Percentiles rank a stretch among this genome's conserved stretches.
These are phyloP conservation scores for Rhizopogon vulgaris DNA, from an alignment of 768 basidiomycete species.

Conservation along the genomic window DNA sequence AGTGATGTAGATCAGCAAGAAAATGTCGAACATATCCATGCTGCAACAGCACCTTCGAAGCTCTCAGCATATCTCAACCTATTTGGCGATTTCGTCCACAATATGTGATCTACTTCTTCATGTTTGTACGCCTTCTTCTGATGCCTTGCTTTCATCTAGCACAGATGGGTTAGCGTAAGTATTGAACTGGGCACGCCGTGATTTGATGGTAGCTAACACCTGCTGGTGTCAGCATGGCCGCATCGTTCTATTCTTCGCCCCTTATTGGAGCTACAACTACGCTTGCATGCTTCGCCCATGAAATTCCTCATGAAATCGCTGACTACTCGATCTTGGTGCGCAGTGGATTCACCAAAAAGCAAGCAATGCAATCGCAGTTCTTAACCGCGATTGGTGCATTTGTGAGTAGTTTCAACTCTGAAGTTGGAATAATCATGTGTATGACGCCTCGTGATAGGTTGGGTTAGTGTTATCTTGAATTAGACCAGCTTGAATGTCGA, in stretches of 20 bases:
- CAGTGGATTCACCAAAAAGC: conserved; percentile 83
- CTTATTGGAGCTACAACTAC: conserved; percentile 91
- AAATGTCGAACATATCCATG: conserved; percentile 16
- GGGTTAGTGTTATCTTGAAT: conserved; percentile 19
- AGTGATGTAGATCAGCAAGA: conserved; percentile 15
- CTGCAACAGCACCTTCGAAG: conserved; percentile 58
- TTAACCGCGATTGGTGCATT: conserved; percentile 89
- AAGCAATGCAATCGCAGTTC: conserved; percentile 93
- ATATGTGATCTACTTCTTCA: conserved; percentile 51
- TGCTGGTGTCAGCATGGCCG: conserved; percentile 63
- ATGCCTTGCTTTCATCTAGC: conserved; percentile 30
- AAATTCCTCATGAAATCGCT: conserved; percentile 96
- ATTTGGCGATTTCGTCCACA: conserved; percentile 91
- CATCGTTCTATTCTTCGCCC: conserved; percentile 95
- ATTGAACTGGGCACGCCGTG: background rate
- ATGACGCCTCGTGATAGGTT: conserved; percentile 24
- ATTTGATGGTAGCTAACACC: background rate
- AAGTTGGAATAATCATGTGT: conserved; percentile 12
- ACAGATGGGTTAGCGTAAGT: conserved; percentile 91
- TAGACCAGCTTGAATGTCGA: background rate
- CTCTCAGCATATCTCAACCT: conserved; percentile 89
- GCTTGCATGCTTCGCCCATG: conserved; percentile 92
- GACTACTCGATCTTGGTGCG: conserved; percentile 91
- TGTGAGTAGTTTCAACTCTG: conserved; percentile 34
- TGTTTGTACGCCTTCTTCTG: conserved; percentile 10